Evolutionary conservation across 129 eudicot species (phyloP).

Genomic region (Chrysanthemum lavandulifolium): DNA sequence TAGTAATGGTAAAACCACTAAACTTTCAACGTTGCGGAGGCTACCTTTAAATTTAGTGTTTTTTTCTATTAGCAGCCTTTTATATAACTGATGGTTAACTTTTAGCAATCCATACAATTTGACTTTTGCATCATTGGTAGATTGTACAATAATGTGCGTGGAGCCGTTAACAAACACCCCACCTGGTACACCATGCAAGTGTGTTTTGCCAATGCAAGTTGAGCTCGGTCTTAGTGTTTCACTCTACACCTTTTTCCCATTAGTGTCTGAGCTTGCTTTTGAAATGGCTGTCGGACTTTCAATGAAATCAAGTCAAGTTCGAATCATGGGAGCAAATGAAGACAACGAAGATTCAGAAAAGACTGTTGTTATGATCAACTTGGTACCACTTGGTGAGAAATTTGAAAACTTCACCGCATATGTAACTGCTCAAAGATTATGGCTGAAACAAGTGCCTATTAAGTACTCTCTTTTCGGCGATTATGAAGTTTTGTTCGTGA

Average conservation of each 20-base stretch:
- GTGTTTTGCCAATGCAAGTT: constrained; percentile 77
- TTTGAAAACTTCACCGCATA: constrained; percentile 66
- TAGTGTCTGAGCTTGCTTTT: constrained; percentile 75
- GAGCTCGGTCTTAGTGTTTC: constrained; percentile 68
- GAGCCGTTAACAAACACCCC: constrained; percentile 74
- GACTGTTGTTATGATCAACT: constrained; percentile 62
- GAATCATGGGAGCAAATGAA: constrained; percentile 92
- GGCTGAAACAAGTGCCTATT: constrained; percentile 70
- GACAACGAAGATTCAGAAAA: constrained; percentile 70
- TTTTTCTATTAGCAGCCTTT: neutral
- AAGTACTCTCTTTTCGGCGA: constrained; percentile 60
- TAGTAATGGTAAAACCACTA: no score
- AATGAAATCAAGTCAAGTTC: constrained; percentile 83
- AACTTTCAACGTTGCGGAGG: no score
- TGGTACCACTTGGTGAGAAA: constrained; percentile 73
- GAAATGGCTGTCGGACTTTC: constrained; percentile 67
- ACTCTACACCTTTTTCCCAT: constrained; percentile 80
- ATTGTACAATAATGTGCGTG: constrained; percentile 53
- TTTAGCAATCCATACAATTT: constrained; percentile 9
- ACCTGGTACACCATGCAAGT: constrained; percentile 74
- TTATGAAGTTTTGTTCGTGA: constrained; percentile 71
- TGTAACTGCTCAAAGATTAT: constrained; percentile 59
- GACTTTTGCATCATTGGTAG: constrained; percentile 34
- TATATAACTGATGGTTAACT: constrained; percentile 3
- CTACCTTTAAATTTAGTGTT: no score